Evolutionary conservation across 371 early-diverging fungal genomes (phyloP).

Genomic region (Mortierella sp.): DNA sequence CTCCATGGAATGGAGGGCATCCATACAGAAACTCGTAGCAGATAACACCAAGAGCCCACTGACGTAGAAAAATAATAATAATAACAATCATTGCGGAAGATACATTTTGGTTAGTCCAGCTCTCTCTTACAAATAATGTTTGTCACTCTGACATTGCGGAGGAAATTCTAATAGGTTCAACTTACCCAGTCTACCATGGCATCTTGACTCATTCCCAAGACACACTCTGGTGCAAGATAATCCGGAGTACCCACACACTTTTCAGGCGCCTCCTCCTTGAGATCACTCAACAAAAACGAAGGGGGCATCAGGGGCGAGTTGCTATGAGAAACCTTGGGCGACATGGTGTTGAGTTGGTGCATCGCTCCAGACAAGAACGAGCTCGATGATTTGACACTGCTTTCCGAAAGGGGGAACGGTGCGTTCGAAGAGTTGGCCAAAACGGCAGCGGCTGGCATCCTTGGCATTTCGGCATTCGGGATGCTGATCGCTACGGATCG

Average conservation of each 20-base stretch:
- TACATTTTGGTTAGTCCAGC: neutral
- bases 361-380: constrained; percentile 41
- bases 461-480: constrained; percentile 38
- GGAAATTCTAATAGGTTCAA: neutral
- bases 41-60: constrained; percentile 94
- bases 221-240: constrained; percentile 95
- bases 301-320: constrained; percentile 40
- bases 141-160: neutral
- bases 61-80: no score
- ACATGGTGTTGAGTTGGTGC: constrained; percentile 29
- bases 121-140: neutral
- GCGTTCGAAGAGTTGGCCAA: constrained; percentile 36
- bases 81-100: constrained; percentile 7
- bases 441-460: constrained; percentile 44
- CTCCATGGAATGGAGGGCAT: constrained; percentile 90
- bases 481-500: constrained; percentile 30
- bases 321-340: constrained; percentile 39
- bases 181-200: constrained; percentile 91
- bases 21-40: constrained; percentile 93
- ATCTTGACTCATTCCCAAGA: constrained; percentile 87
- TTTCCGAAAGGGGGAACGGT: constrained; percentile 42
- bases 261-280: constrained; percentile 43
- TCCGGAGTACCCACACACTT: constrained; percentile 95
- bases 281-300: constrained; percentile 38
- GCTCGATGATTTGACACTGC: constrained; percentile 51